These are phyloP conservation scores for Phytophthora pini DNA, from an alignment of 352 stramenopile genomes.

Conservation along the genomic window DNA sequence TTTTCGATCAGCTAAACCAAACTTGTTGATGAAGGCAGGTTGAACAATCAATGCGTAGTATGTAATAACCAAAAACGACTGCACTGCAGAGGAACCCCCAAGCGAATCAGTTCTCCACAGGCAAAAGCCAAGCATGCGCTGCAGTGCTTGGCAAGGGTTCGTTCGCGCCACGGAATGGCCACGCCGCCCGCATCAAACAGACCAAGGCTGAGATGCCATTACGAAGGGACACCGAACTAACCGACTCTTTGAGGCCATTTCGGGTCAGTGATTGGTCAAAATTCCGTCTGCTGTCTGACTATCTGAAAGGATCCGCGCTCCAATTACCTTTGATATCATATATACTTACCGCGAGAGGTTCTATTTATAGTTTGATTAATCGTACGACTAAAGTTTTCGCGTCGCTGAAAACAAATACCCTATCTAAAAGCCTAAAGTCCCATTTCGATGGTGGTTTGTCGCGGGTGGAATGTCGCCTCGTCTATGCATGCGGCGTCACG, in stretches of 20 bases:
- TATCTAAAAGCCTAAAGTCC: background rate
- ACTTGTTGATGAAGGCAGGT: no score
- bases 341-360: background rate
- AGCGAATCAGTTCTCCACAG: no score
- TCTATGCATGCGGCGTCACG: constrained; percentile 11
- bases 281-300: constrained; percentile 22
- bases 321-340: constrained; percentile 5
- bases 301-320: constrained; percentile 27
- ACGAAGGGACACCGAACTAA: constrained; percentile 20
- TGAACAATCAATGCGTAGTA: no score
- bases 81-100: no score
- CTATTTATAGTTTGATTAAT: background rate
- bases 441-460: background rate
- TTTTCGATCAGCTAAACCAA: no score
- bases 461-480: constrained; percentile 2
- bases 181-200: background rate
- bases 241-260: constrained; percentile 14
- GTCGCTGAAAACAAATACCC: constrained; percentile 2
- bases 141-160: no score
- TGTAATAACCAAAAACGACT: no score
- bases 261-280: constrained; percentile 7
- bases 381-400: background rate
- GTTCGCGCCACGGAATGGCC: no score
- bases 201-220: constrained; percentile 15
- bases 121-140: no score